phyloP scores from a whole-genome alignment of 2,329 filamentous ascomycete species.

The Macrophomina phaseolina region DNA sequence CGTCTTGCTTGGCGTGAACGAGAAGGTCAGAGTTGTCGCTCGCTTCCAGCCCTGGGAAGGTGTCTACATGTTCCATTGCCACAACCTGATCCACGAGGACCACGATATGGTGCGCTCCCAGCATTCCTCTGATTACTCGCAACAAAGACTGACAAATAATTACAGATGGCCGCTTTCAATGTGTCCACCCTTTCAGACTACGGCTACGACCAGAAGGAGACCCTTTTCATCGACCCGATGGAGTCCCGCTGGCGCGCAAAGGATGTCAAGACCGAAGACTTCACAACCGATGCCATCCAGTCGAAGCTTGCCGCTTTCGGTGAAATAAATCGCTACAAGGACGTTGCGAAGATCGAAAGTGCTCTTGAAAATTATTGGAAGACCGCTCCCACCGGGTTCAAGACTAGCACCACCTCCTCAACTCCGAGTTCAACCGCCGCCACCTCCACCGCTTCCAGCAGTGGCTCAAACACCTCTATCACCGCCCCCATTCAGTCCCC shows the following conservation, averaged over 20 bases:
- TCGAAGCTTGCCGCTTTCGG: constrained; percentile 41
- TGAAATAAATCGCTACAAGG: constrained; percentile 39
- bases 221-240: constrained; percentile 42
- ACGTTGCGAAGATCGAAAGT: constrained; percentile 33
- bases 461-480: no score
- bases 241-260: constrained; percentile 38
- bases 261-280: constrained; percentile 34
- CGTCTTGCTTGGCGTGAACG: constrained; percentile 59
- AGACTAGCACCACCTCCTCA: background rate
- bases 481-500: background rate
- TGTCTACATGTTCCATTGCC: constrained; percentile 51
- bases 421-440: background rate
- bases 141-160: background rate
- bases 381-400: constrained; percentile 5
- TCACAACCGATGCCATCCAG: constrained; percentile 35
- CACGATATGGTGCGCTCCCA: constrained; percentile 38
- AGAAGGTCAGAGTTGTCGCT: constrained; percentile 41
- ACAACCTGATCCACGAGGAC: constrained; percentile 55
- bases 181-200: constrained; percentile 42
- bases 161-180: constrained; percentile 53
- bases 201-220: constrained; percentile 41
- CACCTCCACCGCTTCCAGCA: background rate
- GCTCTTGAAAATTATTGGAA: constrained; percentile 38
- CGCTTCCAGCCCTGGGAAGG: constrained; percentile 45
- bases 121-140: background rate